Conservation (phyloP, 345 rosid genomes). For the Citrus cavaleriei region DNA sequence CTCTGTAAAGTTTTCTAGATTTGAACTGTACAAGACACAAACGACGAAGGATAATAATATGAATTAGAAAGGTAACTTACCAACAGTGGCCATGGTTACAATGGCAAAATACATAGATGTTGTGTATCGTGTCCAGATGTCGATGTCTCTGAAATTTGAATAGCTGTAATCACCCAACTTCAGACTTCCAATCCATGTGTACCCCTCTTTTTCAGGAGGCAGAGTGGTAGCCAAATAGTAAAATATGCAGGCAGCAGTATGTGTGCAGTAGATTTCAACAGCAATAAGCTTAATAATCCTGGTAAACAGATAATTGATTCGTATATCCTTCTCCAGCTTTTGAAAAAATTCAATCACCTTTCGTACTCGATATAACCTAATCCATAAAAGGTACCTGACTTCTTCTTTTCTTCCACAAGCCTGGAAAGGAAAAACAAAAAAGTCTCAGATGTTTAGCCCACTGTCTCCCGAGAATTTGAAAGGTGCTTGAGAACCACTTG, state of each 20-base stretch:
- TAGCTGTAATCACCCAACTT: slow-evolving; percentile 76
- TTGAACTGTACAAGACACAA: neutral
- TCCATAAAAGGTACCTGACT: no score
- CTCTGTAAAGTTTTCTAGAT: neutral
- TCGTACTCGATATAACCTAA: no score
- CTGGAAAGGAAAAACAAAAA: no score
- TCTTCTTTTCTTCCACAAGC: no score
- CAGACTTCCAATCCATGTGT: slow-evolving; percentile 91
- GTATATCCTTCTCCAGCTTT: slow-evolving; percentile 66
- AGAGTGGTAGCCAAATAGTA: slow-evolving; percentile 81
- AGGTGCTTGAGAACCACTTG: no score
- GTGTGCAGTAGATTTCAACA: slow-evolving; percentile 82
- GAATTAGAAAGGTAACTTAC: slow-evolving; percentile 35
- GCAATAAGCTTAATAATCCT: slow-evolving; percentile 70
- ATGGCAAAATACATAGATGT: slow-evolving; percentile 83
- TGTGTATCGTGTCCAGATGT: slow-evolving; percentile 75
- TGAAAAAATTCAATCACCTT: slow-evolving; percentile 37
- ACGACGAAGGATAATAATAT: neutral
- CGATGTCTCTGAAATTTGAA: slow-evolving; percentile 65
- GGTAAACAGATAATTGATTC: slow-evolving; percentile 69
- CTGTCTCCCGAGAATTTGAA: no score
- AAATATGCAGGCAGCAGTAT: slow-evolving; percentile 88
- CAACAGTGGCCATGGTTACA: slow-evolving; percentile 89
- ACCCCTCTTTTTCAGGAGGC: slow-evolving; percentile 59
- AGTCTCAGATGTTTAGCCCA: no score